These are phyloP conservation scores for Collariella sp. DNA, from an alignment of 495 filamentous ascomycete genomes.

Conservation along the genomic window DNA sequence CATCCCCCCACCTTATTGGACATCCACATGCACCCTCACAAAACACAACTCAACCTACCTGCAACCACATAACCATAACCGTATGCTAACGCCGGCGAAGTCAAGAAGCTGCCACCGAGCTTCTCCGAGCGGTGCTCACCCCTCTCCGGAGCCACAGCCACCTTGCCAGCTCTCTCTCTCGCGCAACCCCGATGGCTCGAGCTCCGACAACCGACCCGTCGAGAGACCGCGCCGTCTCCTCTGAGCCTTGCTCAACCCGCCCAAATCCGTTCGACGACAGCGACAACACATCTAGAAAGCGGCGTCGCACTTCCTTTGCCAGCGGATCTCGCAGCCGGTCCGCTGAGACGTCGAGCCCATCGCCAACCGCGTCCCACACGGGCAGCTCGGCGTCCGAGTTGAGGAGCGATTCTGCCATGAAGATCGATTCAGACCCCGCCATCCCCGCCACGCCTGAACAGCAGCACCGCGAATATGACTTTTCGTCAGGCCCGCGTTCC, in stretches of 20 bases:
- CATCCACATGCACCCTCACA: conserved; percentile 9
- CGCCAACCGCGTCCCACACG: conserved; percentile 17
- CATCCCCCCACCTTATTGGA: conserved; percentile 10
- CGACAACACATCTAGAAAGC: conserved; percentile 45
- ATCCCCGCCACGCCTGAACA: conserved; percentile 34
- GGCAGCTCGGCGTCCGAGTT: conserved; percentile 16
- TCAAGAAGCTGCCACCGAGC: conserved; percentile 30
- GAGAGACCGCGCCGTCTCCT: conserved; percentile 50
- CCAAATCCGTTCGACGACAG: conserved; percentile 49
- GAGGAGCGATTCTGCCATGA: conserved; percentile 32
- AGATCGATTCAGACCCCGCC: conserved; percentile 32
- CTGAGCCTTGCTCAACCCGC: conserved; percentile 50
- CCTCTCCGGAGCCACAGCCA: conserved; percentile 23
- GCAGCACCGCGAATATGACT: conserved; percentile 18
- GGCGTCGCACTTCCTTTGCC: conserved; percentile 39
- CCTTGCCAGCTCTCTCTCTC: conserved; percentile 15
- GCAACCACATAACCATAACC: no score
- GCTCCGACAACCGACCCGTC: conserved; percentile 40
- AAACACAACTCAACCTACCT: no score
- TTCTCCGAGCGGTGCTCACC: conserved; percentile 28
- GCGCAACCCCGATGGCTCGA: conserved; percentile 46
- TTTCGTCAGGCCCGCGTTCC: conserved; percentile 30
- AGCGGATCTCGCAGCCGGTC: conserved; percentile 36
- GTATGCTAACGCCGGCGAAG: conserved; percentile 28
- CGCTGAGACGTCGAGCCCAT: conserved; percentile 30